These are phyloP conservation scores for Spencermartinsiella europaea DNA, from an alignment of 805 yeast genomes.

Conservation along the genomic window DNA sequence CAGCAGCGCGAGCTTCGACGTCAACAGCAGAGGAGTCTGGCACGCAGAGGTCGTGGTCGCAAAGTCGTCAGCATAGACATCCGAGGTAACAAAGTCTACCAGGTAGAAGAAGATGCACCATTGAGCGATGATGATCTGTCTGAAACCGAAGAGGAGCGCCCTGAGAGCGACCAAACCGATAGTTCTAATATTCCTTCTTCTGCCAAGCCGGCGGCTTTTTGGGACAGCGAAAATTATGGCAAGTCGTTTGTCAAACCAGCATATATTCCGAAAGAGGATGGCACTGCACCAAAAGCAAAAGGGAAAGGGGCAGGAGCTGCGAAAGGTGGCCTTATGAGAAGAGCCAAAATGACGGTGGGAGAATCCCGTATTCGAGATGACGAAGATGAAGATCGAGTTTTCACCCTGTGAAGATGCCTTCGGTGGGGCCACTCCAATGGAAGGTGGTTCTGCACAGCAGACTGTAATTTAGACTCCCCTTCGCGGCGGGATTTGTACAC, in stretches of 20 bases:
- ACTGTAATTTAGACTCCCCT: too few relatives aligned
- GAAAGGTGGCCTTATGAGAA: too few relatives aligned
- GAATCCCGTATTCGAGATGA: too few relatives aligned
- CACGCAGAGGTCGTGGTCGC: constrained; percentile 67
- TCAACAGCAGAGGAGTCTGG: constrained; percentile 52
- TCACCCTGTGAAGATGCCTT: too few relatives aligned
- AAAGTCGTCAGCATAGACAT: constrained; percentile 74
- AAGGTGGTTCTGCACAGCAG: too few relatives aligned
- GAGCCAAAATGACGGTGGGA: too few relatives aligned
- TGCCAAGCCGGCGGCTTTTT: constrained; percentile 5
- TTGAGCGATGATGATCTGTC: constrained; percentile 20
- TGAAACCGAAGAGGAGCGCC: constrained; percentile 6
- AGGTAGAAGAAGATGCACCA: constrained; percentile 15
- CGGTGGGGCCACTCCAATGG: too few relatives aligned
- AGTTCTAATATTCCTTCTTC: not conserved
- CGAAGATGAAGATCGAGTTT: too few relatives aligned
- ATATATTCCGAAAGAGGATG: constrained; percentile 1
- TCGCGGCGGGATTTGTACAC: too few relatives aligned
- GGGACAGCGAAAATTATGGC: constrained; percentile 19
- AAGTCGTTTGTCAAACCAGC: constrained; percentile 19
- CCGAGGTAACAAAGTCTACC: constrained; percentile 66
- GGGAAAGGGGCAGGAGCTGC: too few relatives aligned
- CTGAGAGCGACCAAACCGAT: constrained; percentile 2
- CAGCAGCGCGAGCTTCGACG: constrained; percentile 74
- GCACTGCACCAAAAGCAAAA: constrained; percentile 1